Conservation (phyloP, 129 eudicot species). For the Dittrichia graveolens region DNA sequence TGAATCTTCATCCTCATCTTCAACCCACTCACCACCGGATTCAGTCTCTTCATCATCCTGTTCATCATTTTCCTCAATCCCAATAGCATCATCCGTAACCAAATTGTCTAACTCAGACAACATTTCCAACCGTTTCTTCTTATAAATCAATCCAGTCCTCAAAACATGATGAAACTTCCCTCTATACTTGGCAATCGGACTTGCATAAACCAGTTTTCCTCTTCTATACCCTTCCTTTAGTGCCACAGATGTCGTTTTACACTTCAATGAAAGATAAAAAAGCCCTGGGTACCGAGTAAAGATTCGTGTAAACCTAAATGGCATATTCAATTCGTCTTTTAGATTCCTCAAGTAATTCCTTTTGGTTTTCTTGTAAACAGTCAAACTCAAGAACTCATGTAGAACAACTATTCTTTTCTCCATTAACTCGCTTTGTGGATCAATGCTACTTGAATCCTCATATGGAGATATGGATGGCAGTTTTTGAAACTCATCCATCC, state of each 20-base stretch:
- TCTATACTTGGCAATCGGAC: slow-evolving; percentile 61
- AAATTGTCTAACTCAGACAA: slow-evolving; percentile 54
- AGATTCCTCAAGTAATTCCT: slow-evolving; percentile 79
- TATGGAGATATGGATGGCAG: slow-evolving; percentile 86
- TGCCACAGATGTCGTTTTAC: slow-evolving; percentile 86
- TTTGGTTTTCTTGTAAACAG: slow-evolving; percentile 80
- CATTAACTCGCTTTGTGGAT: slow-evolving; percentile 81
- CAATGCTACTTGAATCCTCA: slow-evolving; percentile 69
- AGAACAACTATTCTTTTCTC: slow-evolving; percentile 87
- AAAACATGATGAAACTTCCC: slow-evolving; percentile 80
- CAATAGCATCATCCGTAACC: slow-evolving; percentile 32
- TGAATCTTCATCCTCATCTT: slow-evolving; percentile 43
- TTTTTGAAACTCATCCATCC: slow-evolving; percentile 94
- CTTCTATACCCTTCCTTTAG: slow-evolving; percentile 77
- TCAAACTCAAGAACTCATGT: slow-evolving; percentile 85
- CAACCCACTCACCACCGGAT: slow-evolving; percentile 55
- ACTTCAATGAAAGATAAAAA: slow-evolving; percentile 82
- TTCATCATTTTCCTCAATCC: slow-evolving; percentile 34
- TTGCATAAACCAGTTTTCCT: slow-evolving; percentile 66
- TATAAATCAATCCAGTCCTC: slow-evolving; percentile 79
- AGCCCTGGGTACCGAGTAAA: slow-evolving; percentile 88
- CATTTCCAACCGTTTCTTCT: slow-evolving; percentile 66
- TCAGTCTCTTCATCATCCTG: slow-evolving; percentile 62
- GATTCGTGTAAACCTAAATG: slow-evolving; percentile 76
- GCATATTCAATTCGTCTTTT: slow-evolving; percentile 72